phyloP scores from a whole-genome alignment of 129 eudicot species.

The Escallonia rubra region DNA sequence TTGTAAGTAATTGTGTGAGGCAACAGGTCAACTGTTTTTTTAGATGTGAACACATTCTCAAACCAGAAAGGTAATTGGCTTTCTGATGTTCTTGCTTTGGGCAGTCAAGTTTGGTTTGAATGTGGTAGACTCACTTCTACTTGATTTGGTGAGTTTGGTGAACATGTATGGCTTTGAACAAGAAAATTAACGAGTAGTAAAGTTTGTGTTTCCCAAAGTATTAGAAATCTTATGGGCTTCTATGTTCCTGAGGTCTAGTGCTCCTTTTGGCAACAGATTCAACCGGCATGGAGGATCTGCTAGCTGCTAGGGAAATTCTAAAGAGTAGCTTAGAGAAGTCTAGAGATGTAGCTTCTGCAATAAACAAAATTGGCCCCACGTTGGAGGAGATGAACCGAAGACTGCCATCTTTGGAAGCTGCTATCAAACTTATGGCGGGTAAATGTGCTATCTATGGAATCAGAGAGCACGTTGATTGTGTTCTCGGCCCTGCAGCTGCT shows the following conservation, averaged over 20 bases:
- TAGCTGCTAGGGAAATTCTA: constrained; percentile 53
- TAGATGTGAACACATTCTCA: background rate
- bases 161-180: background rate
- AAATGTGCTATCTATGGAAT: constrained; percentile 35
- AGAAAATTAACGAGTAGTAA: background rate
- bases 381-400: constrained; percentile 28
- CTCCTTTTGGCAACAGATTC: constrained; percentile 5
- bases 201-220: background rate
- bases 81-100: background rate
- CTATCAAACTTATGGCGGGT: constrained; percentile 25
- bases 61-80: background rate
- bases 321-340: constrained; percentile 54
- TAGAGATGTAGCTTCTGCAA: constrained; percentile 28
- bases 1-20: constrained; percentile 14
- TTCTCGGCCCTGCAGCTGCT: constrained; percentile 53
- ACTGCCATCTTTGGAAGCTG: constrained; percentile 29
- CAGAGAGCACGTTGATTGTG: constrained; percentile 32
- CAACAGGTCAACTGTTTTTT: background rate
- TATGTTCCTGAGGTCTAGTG: constrained; percentile 11
- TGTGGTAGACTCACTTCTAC: constrained; percentile 19
- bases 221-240: background rate
- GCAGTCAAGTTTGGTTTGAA: constrained; percentile 75
- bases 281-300: constrained; percentile 12
- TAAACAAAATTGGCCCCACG: constrained; percentile 33
- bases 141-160: constrained; percentile 48